Conservation (phyloP, 148 eudicot species). For the Diospyros lotus region DNA sequence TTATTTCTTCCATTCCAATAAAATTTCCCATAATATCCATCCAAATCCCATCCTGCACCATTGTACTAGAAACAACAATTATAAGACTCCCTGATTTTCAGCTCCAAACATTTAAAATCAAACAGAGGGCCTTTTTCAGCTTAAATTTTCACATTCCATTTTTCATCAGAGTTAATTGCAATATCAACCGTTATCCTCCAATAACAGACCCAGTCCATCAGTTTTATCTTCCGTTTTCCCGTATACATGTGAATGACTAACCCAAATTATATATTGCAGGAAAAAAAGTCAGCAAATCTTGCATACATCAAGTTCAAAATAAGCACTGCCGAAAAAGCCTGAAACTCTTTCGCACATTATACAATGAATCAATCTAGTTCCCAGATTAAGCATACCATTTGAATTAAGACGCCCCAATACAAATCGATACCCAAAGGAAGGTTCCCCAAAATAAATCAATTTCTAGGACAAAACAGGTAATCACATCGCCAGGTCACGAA, state of each 20-base stretch:
- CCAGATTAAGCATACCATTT: not conserved
- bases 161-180: not conserved
- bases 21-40: not conserved
- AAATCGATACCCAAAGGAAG: not conserved
- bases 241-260: not conserved
- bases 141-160: not conserved
- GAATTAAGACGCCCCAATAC: not conserved
- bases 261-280: too few relatives aligned
- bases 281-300: too few relatives aligned
- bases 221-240: not conserved
- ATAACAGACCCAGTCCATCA: not conserved
- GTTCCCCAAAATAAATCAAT: not conserved
- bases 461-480: not conserved
- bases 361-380: not conserved
- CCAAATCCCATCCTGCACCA: not conserved
- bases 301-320: not conserved
- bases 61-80: not conserved
- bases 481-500: not conserved
- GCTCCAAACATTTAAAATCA: not conserved
- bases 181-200: not conserved
- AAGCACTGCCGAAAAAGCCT: not conserved
- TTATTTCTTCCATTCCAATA: conserved; percentile 1
- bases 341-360: not conserved
- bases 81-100: too few relatives aligned
- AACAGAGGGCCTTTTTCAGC: not conserved